These are phyloP conservation scores for Corylus americana DNA, from an alignment of 306 rosid genomes.

Conservation along the genomic window DNA sequence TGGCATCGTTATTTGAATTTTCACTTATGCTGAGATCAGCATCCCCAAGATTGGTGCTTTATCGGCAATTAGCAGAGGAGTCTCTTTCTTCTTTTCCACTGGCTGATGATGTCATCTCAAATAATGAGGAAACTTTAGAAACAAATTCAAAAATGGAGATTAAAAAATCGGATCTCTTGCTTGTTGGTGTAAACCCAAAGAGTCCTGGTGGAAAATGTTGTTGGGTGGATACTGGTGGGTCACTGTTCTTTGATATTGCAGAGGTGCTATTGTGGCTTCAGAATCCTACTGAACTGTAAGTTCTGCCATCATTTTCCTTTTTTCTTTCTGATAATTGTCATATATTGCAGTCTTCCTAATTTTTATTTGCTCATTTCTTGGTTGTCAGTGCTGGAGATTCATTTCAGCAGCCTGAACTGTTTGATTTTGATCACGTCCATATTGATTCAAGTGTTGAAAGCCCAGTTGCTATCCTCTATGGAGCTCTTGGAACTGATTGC, in stretches of 20 bases:
- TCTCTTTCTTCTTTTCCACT: conserved; percentile 84
- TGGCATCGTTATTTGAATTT: conserved; percentile 78
- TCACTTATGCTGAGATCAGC: conserved; percentile 86
- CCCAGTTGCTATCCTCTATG: conserved; percentile 83
- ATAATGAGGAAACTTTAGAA: conserved; percentile 38
- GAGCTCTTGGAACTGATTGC: conserved; percentile 87
- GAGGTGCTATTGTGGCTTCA: conserved; percentile 62
- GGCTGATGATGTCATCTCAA: conserved; percentile 48
- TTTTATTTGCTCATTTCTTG: conserved; percentile 16
- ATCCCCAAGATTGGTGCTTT: conserved; percentile 82
- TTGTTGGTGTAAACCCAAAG: conserved; percentile 46
- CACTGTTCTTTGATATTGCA: conserved; percentile 57
- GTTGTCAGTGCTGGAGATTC: conserved; percentile 53
- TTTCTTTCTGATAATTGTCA: conserved; percentile 1
- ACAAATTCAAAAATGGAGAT: conserved; percentile 25
- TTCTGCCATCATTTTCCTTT: conserved; percentile 8
- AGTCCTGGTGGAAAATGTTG: conserved; percentile 72
- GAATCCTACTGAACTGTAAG: conserved; percentile 49
- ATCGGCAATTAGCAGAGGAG: conserved; percentile 70
- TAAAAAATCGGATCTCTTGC: conserved; percentile 44
- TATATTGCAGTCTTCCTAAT: conserved; percentile 2
- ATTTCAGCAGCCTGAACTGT: conserved; percentile 71
- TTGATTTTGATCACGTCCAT: conserved; percentile 91
- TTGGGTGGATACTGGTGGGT: conserved; percentile 84
- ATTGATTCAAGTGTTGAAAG: conserved; percentile 60